phyloP scores from a whole-genome alignment of 2,329 filamentous ascomycete species.

The Stenocarpella maydis region DNA sequence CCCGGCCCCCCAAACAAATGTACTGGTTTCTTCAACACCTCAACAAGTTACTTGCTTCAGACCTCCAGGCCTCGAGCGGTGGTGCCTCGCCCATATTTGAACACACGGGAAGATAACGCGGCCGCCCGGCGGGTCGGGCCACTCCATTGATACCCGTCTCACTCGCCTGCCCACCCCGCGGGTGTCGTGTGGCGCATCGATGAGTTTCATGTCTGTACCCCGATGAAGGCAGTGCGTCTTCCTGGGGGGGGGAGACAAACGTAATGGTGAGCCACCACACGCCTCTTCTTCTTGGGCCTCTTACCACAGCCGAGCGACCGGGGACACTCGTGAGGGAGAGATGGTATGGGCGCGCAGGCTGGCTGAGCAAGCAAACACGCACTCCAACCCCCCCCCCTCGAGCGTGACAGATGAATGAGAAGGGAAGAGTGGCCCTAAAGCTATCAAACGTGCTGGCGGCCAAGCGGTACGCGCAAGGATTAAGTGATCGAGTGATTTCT shows the following conservation, averaged over 20 bases:
- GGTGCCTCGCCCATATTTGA: background rate
- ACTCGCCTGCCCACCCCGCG: background rate
- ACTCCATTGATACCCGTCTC: conserved; percentile 1
- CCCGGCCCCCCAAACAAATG: background rate
- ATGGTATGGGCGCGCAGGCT: background rate
- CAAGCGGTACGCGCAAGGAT: background rate
- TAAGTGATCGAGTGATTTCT: background rate
- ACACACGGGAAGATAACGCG: conserved; percentile 8
- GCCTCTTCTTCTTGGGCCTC: background rate
- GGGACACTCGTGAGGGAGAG: background rate
- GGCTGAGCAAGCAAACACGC: background rate
- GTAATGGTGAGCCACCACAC: background rate
- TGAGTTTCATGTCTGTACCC: conserved; percentile 1
- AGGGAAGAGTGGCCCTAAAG: background rate
- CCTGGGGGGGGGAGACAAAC: too few species aligned
- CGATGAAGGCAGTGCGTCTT: background rate
- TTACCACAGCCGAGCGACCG: background rate
- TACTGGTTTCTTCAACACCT: background rate
- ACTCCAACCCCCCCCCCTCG: background rate
- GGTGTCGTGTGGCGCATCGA: background rate
- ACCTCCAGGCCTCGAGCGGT: background rate
- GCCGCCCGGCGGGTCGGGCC: conserved; percentile 23
- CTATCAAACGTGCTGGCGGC: background rate
- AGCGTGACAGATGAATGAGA: background rate
- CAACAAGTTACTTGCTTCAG: background rate